phyloP scores from a whole-genome alignment of 306 rosid genomes.

The Medicago truncatula region DNA sequence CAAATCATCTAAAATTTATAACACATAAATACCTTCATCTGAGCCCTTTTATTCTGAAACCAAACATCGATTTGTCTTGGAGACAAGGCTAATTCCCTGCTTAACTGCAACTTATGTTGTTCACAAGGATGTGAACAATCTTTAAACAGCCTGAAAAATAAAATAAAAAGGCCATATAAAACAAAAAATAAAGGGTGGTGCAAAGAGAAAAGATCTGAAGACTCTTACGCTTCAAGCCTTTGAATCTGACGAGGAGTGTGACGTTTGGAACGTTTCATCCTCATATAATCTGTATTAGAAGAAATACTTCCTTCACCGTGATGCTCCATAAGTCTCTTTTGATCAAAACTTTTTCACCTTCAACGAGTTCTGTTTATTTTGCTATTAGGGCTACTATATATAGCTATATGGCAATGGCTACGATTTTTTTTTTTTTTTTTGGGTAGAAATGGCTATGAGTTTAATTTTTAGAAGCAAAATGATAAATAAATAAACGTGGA shows the following conservation, averaged over 20 bases:
- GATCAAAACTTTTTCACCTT: neutral
- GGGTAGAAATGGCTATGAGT: too few species aligned
- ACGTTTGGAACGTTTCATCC: slow-evolving; percentile 90
- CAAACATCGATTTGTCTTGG: slow-evolving; percentile 98
- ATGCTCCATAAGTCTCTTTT: slow-evolving; percentile 62
- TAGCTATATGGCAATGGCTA: slow-evolving; percentile 16
- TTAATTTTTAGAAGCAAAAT: too few species aligned
- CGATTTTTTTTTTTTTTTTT: too few species aligned
- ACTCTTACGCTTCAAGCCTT: slow-evolving; percentile 83
- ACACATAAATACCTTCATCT: slow-evolving; percentile 72
- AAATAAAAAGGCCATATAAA: neutral
- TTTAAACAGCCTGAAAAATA: slow-evolving; percentile 72
- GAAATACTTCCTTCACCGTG: slow-evolving; percentile 51
- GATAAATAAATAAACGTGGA: too few species aligned
- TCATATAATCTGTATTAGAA: slow-evolving; percentile 65
- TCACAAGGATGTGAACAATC: slow-evolving; percentile 98
- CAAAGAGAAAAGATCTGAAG: too few species aligned
- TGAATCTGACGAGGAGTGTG: slow-evolving; percentile 96
- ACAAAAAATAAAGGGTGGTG: too few species aligned
- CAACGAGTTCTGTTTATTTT: neutral
- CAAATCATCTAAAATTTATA: too few species aligned
- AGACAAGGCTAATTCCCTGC: slow-evolving; percentile 89
- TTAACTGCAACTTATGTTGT: slow-evolving; percentile 80
- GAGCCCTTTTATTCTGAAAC: slow-evolving; percentile 97
- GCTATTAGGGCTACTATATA: neutral